phyloP scores from a whole-genome alignment of 169 alveolate species.

The Plasmodium gaboni region DNA sequence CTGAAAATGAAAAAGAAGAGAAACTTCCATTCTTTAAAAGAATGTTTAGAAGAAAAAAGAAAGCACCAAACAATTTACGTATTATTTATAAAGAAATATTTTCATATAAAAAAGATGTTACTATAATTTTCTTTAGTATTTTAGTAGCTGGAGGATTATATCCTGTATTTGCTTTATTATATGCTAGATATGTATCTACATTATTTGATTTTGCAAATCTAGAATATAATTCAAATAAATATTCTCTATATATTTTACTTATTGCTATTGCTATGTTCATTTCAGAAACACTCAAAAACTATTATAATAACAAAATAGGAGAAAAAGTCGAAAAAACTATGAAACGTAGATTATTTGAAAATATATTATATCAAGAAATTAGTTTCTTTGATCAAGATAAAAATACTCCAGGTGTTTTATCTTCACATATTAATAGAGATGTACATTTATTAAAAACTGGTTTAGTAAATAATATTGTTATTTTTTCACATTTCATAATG shows the following conservation, averaged over 20 bases:
- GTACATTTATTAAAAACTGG: constrained; percentile 75
- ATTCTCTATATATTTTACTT: constrained; percentile 37
- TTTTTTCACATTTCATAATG: constrained; percentile 59
- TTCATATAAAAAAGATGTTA: constrained; percentile 37
- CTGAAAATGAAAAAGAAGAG: not conserved
- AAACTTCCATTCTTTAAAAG: constrained; percentile 28
- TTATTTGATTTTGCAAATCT: constrained; percentile 47
- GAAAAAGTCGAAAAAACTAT: constrained; percentile 60
- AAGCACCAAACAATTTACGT: constrained; percentile 30
- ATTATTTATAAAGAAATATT: constrained; percentile 63
- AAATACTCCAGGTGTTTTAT: constrained; percentile 52
- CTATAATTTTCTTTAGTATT: constrained; percentile 25
- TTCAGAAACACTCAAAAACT: constrained; percentile 61
- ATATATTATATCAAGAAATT: constrained; percentile 74
- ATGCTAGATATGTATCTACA: constrained; percentile 46
- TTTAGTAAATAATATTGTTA: constrained; percentile 69
- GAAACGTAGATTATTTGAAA: constrained; percentile 49
- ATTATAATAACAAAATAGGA: constrained; percentile 63
- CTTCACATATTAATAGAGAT: constrained; percentile 59
- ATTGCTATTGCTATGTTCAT: constrained; percentile 65
- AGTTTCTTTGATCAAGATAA: constrained; percentile 71
- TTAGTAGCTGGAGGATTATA: constrained; percentile 74
- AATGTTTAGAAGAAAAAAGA: constrained; percentile 35
- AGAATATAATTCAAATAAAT: constrained; percentile 34
- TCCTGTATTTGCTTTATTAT: constrained; percentile 62